Evolutionary conservation across 2,329 filamentous ascomycete genomes (phyloP), one percentile per base, ranked within the genome.

Genomic region (Cercospora sp.): DNA sequence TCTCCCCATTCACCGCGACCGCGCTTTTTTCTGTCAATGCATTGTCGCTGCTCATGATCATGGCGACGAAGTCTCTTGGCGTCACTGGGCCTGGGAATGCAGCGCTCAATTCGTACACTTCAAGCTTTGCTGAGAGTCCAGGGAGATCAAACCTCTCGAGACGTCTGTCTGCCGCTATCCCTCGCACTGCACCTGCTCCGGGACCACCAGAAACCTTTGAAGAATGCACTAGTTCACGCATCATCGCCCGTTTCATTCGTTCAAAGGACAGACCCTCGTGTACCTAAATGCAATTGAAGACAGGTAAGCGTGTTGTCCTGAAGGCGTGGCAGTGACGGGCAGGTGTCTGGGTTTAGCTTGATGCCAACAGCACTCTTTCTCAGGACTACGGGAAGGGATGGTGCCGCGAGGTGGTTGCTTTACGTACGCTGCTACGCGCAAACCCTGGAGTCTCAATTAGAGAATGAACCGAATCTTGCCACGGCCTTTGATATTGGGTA

Each of bases 11-110:
- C 26, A 74, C 60, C 55, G 74, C 69, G 5, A 75, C 72, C 18
- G 73, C 79, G 51, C 80, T 83, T 69, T 81, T 80, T 1, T 83
- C 80, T 51, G 81, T 82, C 51, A 86, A 82, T 51, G 85, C 85
- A 53, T 79, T 77, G 13, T 83, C 81, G 9, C 90, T 92, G 23
- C 89, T 92, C 51, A 96, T 80, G 53, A 95, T 84, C 68, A 96
- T 81, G 4, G 91, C 91, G 62, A 97, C 87, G 78, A 97, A 97
- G 76, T 97, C 94, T 79, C 94, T 85, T 0, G 94, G 91, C 2
- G 93, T 89, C 0, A 92, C 95, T 3, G 94, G 94, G 0, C 92
- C 92, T 0, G 94, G 93, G 73, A 97, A 97, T 77, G 95, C 91
- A 2, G 93, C 93, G 23, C 92, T 94, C 0, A 97, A 85, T 76